Conservation (phyloP, 1,139 yeast genomes). For the Hanseniaspora gamundiae region DNA sequence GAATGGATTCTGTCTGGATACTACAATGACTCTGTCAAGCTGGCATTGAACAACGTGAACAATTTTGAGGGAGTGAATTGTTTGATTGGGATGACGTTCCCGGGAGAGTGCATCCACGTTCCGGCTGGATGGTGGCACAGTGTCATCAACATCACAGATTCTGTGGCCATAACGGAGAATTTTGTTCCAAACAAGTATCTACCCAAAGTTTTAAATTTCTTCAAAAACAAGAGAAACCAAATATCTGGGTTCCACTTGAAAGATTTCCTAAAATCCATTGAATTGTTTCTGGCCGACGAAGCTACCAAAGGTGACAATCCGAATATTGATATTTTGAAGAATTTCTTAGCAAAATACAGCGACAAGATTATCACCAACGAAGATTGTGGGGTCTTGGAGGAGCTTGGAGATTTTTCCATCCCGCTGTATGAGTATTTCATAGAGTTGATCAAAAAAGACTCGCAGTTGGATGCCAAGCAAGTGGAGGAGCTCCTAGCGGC, state of each 20-base stretch:
- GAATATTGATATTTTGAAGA: slow-evolving; percentile 13
- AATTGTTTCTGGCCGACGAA: slow-evolving; percentile 17
- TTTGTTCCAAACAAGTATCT: slow-evolving; percentile 61
- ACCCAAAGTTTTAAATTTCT: slow-evolving; percentile 49
- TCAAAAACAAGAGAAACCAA: slow-evolving; percentile 55
- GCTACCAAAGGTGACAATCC: slow-evolving; percentile 9
- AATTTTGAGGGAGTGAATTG: slow-evolving; percentile 25
- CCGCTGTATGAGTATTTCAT: slow-evolving; percentile 50
- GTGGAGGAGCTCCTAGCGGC: slow-evolving; percentile 33
- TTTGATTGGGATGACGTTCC: slow-evolving; percentile 58
- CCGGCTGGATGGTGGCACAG: slow-evolving; percentile 97
- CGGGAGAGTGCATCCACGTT: slow-evolving; percentile 78
- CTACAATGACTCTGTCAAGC: slow-evolving; percentile 41
- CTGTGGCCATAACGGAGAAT: slow-evolving; percentile 75
- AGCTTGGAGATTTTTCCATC: slow-evolving; percentile 21
- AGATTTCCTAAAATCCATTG: slow-evolving; percentile 33
- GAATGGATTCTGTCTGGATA: slow-evolving; percentile 84
- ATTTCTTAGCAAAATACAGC: slow-evolving; percentile 17
- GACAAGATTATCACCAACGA: slow-evolving; percentile 19
- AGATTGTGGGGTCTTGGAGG: slow-evolving; percentile 30
- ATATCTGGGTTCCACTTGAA: slow-evolving; percentile 65
- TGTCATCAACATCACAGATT: slow-evolving; percentile 70
- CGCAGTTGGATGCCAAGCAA: slow-evolving; percentile 25
- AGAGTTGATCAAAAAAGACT: slow-evolving; percentile 27
- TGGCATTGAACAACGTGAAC: slow-evolving; percentile 23